A percentile compares a stretch with the other conserved stretches of the same genome.
phyloP scores from a whole-genome alignment of 257 asterid genomes.

The Solanum corneliomulleri region DNA sequence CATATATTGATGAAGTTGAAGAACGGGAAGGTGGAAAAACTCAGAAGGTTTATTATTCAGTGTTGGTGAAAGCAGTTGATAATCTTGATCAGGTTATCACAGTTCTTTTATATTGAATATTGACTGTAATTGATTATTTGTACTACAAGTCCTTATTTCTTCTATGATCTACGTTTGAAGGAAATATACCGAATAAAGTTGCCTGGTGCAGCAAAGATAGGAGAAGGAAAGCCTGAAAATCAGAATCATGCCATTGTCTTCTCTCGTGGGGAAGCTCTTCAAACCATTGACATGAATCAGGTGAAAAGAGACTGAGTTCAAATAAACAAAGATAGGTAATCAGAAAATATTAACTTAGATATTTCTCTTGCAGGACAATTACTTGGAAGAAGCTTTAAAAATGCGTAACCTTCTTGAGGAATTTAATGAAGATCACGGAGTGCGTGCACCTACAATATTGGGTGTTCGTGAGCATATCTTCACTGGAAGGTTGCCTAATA shows the following conservation, averaged over 20 bases:
- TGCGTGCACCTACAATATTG: conserved; percentile 83
- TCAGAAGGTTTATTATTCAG: conserved; percentile 82
- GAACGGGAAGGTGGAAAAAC: conserved; percentile 77
- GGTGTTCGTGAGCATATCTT: conserved; percentile 97
- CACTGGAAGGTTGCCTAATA: conserved; percentile 70
- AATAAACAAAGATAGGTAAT: background rate
- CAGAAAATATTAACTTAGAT: background rate
- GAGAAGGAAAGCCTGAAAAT: conserved; percentile 99
- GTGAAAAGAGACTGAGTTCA: conserved; percentile 25
- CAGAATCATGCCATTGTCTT: conserved; percentile 95
- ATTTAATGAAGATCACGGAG: conserved; percentile 95
- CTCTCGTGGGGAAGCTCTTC: conserved; percentile 96
- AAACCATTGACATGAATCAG: conserved; percentile 99
- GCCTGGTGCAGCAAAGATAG: conserved; percentile 90
- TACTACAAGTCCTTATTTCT: conserved; percentile 4
- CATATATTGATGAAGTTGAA: conserved; percentile 94
- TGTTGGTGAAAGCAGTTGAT: conserved; percentile 88
- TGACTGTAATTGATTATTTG: background rate
- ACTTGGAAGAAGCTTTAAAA: conserved; percentile 95
- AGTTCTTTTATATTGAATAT: background rate
- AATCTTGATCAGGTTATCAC: conserved; percentile 89
- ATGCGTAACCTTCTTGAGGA: conserved; percentile 97
- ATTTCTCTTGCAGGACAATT: conserved; percentile 57
- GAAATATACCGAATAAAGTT: conserved; percentile 96
- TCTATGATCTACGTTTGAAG: conserved; percentile 27